A percentile compares a stretch with the other conserved stretches of the same genome.
Evolutionary conservation across 495 filamentous ascomycete species (phyloP).

Genomic region (Apodospora peruviana): DNA sequence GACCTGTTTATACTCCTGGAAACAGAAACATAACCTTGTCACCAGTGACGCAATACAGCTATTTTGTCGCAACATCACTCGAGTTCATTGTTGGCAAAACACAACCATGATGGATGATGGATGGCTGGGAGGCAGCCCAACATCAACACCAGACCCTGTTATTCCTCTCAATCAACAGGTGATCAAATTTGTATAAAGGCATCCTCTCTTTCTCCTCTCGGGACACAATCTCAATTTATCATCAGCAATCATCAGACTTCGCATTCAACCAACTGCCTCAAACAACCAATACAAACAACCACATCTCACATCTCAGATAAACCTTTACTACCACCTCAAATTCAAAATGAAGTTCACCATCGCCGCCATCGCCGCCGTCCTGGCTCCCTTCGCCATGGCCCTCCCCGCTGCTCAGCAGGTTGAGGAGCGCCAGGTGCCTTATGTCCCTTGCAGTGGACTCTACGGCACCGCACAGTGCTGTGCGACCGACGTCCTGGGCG

Average conservation of each 20-base stretch:
- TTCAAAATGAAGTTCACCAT: conserved; percentile 24
- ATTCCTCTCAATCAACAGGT: too few species aligned
- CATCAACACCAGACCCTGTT: not conserved
- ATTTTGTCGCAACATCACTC: not conserved
- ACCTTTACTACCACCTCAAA: not conserved
- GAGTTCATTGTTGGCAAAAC: not conserved
- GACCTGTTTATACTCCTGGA: not conserved
- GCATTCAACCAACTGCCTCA: not conserved
- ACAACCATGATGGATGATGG: not conserved
- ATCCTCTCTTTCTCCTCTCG: not conserved
- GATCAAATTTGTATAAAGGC: not conserved
- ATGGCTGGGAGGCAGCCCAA: not conserved
- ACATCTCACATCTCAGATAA: not conserved
- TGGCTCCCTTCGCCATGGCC: conserved; percentile 16
- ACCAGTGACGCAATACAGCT: not conserved
- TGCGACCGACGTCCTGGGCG: conserved; percentile 37
- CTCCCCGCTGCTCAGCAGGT: conserved; percentile 15
- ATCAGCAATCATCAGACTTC: not conserved
- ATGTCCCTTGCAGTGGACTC: conserved; percentile 32
- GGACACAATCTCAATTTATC: not conserved
- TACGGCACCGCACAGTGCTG: conserved; percentile 39
- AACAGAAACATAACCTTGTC: not conserved
- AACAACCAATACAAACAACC: not conserved
- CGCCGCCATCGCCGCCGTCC: conserved; percentile 21
- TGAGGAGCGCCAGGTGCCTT: conserved; percentile 28